Percentiles rank a stretch among this genome's conserved stretches.
Evolutionary conservation across 345 rosid genomes (phyloP).

Genomic region (Citrus trifoliata): DNA sequence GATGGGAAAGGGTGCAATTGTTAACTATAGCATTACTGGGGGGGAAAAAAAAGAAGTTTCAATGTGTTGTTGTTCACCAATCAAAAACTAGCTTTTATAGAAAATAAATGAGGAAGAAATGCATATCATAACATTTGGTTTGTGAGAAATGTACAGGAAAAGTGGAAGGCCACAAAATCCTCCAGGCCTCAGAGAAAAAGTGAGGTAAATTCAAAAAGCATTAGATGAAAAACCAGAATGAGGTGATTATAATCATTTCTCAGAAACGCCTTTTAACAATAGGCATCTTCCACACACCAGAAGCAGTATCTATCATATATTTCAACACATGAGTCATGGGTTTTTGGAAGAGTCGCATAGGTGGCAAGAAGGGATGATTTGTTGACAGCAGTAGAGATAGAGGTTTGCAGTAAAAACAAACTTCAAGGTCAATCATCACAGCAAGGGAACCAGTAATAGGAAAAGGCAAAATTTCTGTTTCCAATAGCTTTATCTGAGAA

Average conservation of each 20-base stretch:
- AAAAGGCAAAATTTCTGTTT: background rate
- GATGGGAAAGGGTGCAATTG: background rate
- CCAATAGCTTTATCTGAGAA: background rate
- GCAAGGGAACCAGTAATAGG: background rate
- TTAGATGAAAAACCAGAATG: background rate
- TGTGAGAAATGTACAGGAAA: background rate
- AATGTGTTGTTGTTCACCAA: background rate
- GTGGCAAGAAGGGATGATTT: background rate
- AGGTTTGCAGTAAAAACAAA: background rate
- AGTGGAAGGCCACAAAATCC: background rate
- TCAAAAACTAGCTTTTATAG: background rate
- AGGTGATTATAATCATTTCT: background rate
- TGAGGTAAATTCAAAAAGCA: background rate
- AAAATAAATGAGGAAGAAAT: background rate
- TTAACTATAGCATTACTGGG: background rate
- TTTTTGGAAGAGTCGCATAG: background rate
- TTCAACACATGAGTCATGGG: background rate
- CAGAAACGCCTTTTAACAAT: background rate
- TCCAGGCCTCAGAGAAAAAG: background rate
- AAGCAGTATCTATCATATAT: background rate
- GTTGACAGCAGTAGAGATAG: background rate
- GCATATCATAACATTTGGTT: background rate
- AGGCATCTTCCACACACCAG: background rate
- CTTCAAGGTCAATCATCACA: background rate
- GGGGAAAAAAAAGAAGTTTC: no score